A percentile compares a stretch with the other conserved stretches of the same genome.
These are phyloP conservation scores for Suhomyces choctaworum DNA, from an alignment of 1,139 yeast species.

Conservation along the genomic window DNA sequence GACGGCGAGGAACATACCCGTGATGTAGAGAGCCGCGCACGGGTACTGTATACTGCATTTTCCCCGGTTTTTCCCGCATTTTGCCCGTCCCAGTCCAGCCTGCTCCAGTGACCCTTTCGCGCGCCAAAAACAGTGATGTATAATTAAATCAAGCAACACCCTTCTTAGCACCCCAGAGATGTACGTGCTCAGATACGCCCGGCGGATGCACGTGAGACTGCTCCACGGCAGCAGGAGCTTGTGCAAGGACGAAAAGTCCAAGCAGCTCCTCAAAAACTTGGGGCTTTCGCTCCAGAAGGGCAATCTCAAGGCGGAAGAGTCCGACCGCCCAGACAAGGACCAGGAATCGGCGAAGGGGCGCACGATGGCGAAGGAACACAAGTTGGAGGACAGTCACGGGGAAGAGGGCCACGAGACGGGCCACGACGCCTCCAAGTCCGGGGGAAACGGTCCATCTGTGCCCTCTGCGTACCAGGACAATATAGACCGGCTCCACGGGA, in stretches of 20 bases:
- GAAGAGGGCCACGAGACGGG: slow-evolving; percentile 6
- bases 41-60: no score
- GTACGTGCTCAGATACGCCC: slow-evolving; percentile 7
- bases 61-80: no score
- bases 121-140: slow-evolving; percentile 12
- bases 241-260: slow-evolving; percentile 27
- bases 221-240: slow-evolving; percentile 6
- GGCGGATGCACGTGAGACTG: slow-evolving; percentile 3
- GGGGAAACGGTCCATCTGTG: background rate
- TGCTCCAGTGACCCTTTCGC: slow-evolving; percentile 3
- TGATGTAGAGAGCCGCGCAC: no score
- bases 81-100: no score
- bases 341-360: background rate
- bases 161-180: slow-evolving; percentile 1
- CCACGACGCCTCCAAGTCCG: background rate
- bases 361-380: slow-evolving; percentile 3
- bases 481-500: slow-evolving; percentile 11
- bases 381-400: slow-evolving; percentile 6
- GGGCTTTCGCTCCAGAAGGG: slow-evolving; percentile 35
- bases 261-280: slow-evolving; percentile 28
- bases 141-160: background rate
- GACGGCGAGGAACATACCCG: no score
- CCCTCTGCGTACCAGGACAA: slow-evolving; percentile 10
- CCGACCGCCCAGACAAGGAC: slow-evolving; percentile 2
- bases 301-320: slow-evolving; percentile 20